These are phyloP conservation scores for Alloteropsis semialata DNA, from an alignment of 176 grass and related monocot genomes.

Conservation along the genomic window DNA sequence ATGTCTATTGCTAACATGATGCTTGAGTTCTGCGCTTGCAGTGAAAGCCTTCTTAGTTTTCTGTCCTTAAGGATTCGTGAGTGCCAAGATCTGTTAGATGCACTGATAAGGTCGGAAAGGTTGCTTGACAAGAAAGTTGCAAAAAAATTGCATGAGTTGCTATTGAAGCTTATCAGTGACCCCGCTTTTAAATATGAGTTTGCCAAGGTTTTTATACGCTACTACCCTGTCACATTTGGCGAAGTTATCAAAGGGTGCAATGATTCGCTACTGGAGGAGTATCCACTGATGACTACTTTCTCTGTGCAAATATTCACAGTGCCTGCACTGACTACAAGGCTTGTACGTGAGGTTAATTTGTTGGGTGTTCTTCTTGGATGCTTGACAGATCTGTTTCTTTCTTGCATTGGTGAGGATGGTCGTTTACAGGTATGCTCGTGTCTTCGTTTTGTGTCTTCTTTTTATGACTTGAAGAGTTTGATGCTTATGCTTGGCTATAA, in stretches of 20 bases:
- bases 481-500: constrained; percentile 3
- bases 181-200: constrained; percentile 91
- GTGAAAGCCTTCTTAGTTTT: constrained; percentile 90
- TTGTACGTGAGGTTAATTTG: constrained; percentile 82
- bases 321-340: constrained; percentile 59
- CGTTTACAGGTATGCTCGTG: constrained; percentile 64
- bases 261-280: constrained; percentile 50
- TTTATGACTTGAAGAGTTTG: neutral
- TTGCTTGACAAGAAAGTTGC: constrained; percentile 67
- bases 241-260: constrained; percentile 62
- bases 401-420: constrained; percentile 70
- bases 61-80: constrained; percentile 58
- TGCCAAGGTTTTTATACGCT: constrained; percentile 71
- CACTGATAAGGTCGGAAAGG: constrained; percentile 56
- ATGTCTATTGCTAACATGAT: constrained; percentile 61
- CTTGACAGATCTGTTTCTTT: constrained; percentile 71
- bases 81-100: constrained; percentile 60
- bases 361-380: constrained; percentile 69
- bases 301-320: constrained; percentile 99
- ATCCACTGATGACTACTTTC: constrained; percentile 63
- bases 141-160: constrained; percentile 84
- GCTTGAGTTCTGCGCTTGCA: constrained; percentile 72
- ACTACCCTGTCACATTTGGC: constrained; percentile 64
- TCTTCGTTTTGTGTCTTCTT: neutral
- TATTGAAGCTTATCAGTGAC: constrained; percentile 88